Percentiles rank a stretch among this genome's conserved stretches.
These are phyloP conservation scores for Verticillium isaacii DNA, from an alignment of 2,329 filamentous ascomycete species.

Conservation along the genomic window DNA sequence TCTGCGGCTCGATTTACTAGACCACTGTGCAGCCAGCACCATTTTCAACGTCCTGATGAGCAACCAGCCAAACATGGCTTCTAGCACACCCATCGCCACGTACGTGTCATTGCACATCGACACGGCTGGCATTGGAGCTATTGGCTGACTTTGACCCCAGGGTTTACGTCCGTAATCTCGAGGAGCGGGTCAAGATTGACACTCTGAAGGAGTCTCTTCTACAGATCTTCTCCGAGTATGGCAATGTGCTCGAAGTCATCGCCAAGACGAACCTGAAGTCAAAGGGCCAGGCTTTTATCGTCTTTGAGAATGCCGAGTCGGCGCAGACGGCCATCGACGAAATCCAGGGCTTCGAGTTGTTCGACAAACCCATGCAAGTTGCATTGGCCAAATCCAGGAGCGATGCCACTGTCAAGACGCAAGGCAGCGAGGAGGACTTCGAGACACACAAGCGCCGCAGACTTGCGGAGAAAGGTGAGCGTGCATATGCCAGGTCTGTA, in stretches of 20 bases:
- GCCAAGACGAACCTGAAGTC: slow-evolving; percentile 87
- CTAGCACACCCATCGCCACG: slow-evolving; percentile 53
- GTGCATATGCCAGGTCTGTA: not conserved
- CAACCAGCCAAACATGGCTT: slow-evolving; percentile 25
- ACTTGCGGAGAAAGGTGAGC: slow-evolving; percentile 81
- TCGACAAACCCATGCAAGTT: slow-evolving; percentile 84
- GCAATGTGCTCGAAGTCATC: slow-evolving; percentile 76
- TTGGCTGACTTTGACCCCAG: slow-evolving; percentile 39
- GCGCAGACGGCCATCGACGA: slow-evolving; percentile 80
- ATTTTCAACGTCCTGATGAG: not conserved
- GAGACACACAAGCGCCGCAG: slow-evolving; percentile 82
- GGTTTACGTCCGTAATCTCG: slow-evolving; percentile 75
- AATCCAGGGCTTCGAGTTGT: slow-evolving; percentile 86
- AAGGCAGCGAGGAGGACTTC: slow-evolving; percentile 73
- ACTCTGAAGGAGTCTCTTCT: slow-evolving; percentile 67
- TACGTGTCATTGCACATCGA: slow-evolving; percentile 72
- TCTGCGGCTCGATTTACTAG: too few species aligned
- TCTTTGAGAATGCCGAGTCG: slow-evolving; percentile 79
- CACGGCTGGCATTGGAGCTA: slow-evolving; percentile 33
- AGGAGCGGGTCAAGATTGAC: slow-evolving; percentile 85
- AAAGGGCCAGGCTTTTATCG: slow-evolving; percentile 93
- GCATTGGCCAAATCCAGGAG: slow-evolving; percentile 78
- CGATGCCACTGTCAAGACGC: slow-evolving; percentile 77
- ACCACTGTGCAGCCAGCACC: too few species aligned
- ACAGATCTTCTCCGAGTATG: slow-evolving; percentile 84